Evolutionary conservation across 352 stramenopile genomes (phyloP).

Genomic region (Globisporangium mamillatum): DNA sequence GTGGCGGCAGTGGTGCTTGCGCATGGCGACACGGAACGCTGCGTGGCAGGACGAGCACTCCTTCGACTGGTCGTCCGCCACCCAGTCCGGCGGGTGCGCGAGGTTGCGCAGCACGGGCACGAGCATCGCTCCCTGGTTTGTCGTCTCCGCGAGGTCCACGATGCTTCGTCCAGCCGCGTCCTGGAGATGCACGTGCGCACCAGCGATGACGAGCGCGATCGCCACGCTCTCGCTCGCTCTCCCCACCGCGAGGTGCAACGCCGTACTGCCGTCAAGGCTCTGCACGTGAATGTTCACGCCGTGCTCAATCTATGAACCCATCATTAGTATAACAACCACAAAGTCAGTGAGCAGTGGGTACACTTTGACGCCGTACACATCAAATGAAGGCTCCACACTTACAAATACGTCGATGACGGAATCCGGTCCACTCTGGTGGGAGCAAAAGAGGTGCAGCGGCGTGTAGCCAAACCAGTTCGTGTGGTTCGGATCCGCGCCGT

Average conservation of each 20-base stretch:
- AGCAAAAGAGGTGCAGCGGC: constrained; percentile 81
- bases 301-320: constrained; percentile 62
- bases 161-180: constrained; percentile 80
- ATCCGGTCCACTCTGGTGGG: constrained; percentile 66
- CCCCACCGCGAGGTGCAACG: constrained; percentile 75
- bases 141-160: constrained; percentile 80
- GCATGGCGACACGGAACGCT: constrained; percentile 77
- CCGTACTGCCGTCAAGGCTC: constrained; percentile 83
- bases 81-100: constrained; percentile 50
- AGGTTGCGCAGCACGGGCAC: constrained; percentile 82
- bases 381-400: constrained; percentile 26
- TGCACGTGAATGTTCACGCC: constrained; percentile 74
- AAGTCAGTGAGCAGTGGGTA: not conserved
- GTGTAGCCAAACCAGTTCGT: constrained; percentile 88
- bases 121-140: constrained; percentile 75
- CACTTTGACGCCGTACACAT: not conserved
- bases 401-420: constrained; percentile 81
- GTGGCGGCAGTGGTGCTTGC: constrained; percentile 82
- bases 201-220: constrained; percentile 67
- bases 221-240: constrained; percentile 69
- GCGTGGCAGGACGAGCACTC: constrained; percentile 77
- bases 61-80: constrained; percentile 63
- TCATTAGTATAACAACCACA: not conserved
- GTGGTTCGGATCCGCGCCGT: constrained; percentile 69
- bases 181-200: constrained; percentile 73